Base-by-base conservation (phyloP, 2,329 filamentous ascomycete genomes). In the Septoria petroselini region DNA sequence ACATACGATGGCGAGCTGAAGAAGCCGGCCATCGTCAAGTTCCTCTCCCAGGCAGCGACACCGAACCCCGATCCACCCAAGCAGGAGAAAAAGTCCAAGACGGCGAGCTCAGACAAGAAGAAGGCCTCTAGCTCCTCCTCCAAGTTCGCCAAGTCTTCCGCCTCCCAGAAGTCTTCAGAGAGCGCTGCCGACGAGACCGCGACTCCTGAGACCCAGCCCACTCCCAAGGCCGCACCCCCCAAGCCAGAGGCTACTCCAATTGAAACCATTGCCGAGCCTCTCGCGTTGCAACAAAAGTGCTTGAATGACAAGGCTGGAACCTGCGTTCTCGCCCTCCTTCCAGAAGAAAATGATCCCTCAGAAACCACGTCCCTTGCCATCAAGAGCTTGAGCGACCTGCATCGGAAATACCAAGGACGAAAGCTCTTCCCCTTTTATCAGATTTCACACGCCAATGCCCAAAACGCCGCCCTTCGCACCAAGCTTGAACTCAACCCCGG, bases 401-500 rank as follows among this genome's bases (percentile, higher is more conserved):
- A 84, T 44, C 80, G 85, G 68, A 94, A 91, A 71, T 82, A 95
- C 64, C 73, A 79, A 27, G 76, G 83, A 46, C 80, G 80, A 25
- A 82, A 84, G 49, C 72, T 91, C 1, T 95, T 97, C 74, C 89
- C 91, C 18, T 86, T 95, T 70, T 91, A 85, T 66, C 82, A 84
- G 41, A 76, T 97, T 0, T 80, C 88, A 9, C 73, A 74, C 34
- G 73, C 76, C 30, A 85, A 85, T 58, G 69, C 76, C n/a, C 77
- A 76, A 6, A 78, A 79, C 0, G 68, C 72, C 1, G 59, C 58
- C n/a, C 68, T 91, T 3, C 74, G 82, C 48, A 71, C 76, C 33
- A 73, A 76, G n/a, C 79, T 96, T 14, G 78, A 75, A 1, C 75
- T 96, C 3, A 68, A 70, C 2, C 64, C 64, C 2, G 73, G 74